Percentiles rank a stretch among this genome's conserved stretches.
Conservation (phyloP, 1,284 basidiomycete species). For the Baeospora myosura region DNA sequence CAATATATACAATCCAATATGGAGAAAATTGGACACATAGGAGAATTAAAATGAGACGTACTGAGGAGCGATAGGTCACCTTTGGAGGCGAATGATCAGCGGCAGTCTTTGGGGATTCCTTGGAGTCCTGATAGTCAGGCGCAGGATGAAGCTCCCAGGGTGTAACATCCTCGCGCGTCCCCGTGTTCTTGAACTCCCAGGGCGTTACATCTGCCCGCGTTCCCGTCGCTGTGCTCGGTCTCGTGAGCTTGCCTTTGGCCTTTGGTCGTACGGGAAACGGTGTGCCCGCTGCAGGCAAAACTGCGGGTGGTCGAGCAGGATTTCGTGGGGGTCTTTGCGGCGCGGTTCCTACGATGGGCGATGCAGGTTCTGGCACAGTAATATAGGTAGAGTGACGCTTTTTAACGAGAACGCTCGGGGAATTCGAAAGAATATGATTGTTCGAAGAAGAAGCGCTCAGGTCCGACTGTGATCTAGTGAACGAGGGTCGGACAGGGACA, state of each 20-base stretch:
- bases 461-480: slow-evolving; percentile 9
- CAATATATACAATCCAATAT: no score
- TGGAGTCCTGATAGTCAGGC: slow-evolving; percentile 19
- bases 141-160: slow-evolving; percentile 33
- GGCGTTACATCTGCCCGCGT: slow-evolving; percentile 26
- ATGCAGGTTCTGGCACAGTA: slow-evolving; percentile 11
- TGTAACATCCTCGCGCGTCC: slow-evolving; percentile 25
- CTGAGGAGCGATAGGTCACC: background rate
- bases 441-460: slow-evolving; percentile 1
- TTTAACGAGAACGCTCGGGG: background rate
- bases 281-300: background rate
- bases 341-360: slow-evolving; percentile 13
- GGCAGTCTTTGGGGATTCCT: background rate
- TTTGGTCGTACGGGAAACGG: slow-evolving; percentile 5
- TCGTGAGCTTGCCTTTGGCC: slow-evolving; percentile 2
- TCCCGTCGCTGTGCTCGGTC: slow-evolving; percentile 19
- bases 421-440: background rate
- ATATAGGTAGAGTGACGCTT: slow-evolving; percentile 7
- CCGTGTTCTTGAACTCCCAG: slow-evolving; percentile 28
- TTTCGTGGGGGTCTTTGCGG: slow-evolving; percentile 19
- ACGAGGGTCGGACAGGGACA: slow-evolving; percentile 1
- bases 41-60: background rate
- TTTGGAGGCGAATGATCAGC: slow-evolving; percentile 3
- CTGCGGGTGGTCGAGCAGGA: slow-evolving; percentile 12
- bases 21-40: background rate